Base-by-base conservation (phyloP, 2,329 filamentous ascomycete genomes). In the Venturiaceae sp. region DNA sequence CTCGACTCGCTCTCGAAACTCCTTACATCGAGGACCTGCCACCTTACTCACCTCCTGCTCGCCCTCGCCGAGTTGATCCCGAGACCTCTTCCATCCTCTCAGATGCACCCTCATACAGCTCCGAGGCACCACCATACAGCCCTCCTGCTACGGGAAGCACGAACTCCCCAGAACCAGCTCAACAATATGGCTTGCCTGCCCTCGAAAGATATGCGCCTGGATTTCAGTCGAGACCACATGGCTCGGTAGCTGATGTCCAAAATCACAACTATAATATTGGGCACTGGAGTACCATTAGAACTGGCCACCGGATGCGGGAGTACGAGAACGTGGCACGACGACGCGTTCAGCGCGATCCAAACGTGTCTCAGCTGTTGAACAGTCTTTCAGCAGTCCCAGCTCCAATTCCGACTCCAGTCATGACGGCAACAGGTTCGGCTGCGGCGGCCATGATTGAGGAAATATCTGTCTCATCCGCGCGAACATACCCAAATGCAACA, bases 1-100 rank as follows among this genome's bases (percentile, higher is more conserved):
- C 37, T 39, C 53, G 37, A n/a, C 34, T 34, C 37, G 21, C 54
- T 19, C 19, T 56, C 54, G 55, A 58, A 16, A 33, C 41, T 36
- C 39, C 55, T 23, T 19, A 34, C 14, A 58, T 14, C 16, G 68
- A 70, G 58, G 65, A 65, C 16, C 66, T 70, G 28, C 68, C 69
- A 5, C 64, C 69, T 44, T 71, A 69, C 58, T 58, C 57, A 23
- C 55, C 53, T 32, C 52, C 52, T 5, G 52, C 55, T 13, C 64
- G 61, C 13, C 63, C 60, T 39, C 32, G 62, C 41, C 47, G 16
- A 52, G 37, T 34, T 34, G 84, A 87, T 67, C 83, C 85, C 60
- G 85, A 88, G 65, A 86, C 84, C 23, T 79, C 81, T 6, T 88
- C 85, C 9, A 80, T 88, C 61, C 82, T 77, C 64, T 87, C 84